phyloP scores from a whole-genome alignment of 1,284 basidiomycete species.

The Takashimella tepidaria region DNA sequence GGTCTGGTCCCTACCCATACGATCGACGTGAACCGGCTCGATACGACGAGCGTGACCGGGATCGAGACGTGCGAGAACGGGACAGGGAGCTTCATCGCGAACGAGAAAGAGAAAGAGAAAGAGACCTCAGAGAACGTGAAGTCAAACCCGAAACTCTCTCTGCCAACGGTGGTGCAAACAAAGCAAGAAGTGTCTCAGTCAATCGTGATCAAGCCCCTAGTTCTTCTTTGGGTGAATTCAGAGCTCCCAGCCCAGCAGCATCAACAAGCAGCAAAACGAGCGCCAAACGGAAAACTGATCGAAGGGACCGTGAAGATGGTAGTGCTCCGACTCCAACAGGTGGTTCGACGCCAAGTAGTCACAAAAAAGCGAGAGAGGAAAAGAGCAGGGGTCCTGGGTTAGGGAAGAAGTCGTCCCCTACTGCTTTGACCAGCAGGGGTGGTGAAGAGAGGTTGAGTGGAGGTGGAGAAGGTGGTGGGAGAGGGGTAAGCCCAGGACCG shows the following conservation, averaged over 20 bases:
- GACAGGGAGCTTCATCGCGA: constrained; percentile 11
- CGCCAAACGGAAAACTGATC: constrained; percentile 11
- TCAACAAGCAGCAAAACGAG: constrained; percentile 27
- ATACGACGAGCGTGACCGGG: constrained; percentile 8
- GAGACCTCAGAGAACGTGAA: neutral
- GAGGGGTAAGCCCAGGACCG: constrained; percentile 9
- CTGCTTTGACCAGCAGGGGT: neutral
- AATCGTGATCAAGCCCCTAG: constrained; percentile 10
- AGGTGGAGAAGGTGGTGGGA: constrained; percentile 7
- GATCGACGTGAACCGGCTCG: constrained; percentile 17
- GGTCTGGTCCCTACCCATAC: constrained; percentile 20
- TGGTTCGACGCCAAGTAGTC: neutral
- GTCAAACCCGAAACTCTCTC: constrained; percentile 3
- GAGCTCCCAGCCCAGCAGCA: constrained; percentile 34
- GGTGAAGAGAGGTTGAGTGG: constrained; percentile 6
- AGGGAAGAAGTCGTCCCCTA: neutral
- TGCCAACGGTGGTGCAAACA: constrained; percentile 9
- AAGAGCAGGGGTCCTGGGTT: neutral
- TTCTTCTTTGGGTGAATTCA: constrained; percentile 19
- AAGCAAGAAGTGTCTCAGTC: neutral
- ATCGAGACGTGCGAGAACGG: constrained; percentile 9
- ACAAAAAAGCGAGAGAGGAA: constrained; percentile 5
- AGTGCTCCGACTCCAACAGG: no score
- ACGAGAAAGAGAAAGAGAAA: neutral
- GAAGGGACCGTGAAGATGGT: neutral